Evolutionary conservation across 2,329 filamentous ascomycete species (phyloP), one percentile per base, ranked within the genome.

Genomic region (Fusarium globosum): DNA sequence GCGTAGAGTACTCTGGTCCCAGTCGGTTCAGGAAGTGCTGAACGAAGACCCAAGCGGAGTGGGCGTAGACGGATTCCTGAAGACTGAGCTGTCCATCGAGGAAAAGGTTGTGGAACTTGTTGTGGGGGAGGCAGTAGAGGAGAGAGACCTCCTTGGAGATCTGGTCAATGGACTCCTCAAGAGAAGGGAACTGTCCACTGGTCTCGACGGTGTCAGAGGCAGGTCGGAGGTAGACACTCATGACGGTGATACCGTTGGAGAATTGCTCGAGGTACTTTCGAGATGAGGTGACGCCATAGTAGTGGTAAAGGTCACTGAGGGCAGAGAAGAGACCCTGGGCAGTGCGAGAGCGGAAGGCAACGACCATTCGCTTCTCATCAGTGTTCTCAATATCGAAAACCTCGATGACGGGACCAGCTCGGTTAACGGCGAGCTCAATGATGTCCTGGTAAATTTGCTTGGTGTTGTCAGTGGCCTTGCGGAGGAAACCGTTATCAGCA

Each of bases 251-350:
- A 71, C 96, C 96, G 83, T 99, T 99, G 80, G 95, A 96, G 87
- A 99, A 99, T 85, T 98, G 96, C 85, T 99, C 94, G 53, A 99
- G 93, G 80, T 99, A 99, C 86, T 99, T 99, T 77, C 96, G 90
- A 35, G 96, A 96, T 79, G 94, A 97, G 5, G 96, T 99, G 70
- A 98, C 89, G 48, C 96, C 96, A 80, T 99, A 99, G 89, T 98
- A 98, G 85, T 99, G 96, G 86, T 99, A 99, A 42, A 99, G 87
- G 82, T 98, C 95, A 74, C 94, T 97, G 77, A 99, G 86, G 35
- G 96, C 95, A 77, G 95, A 97, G 88, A 99, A 99, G 79, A 99
- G 87, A 72, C 96, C 96, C 77, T 94, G 89, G 36, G 96, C 96
- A 23, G 96, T 97, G 73, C 95, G 92, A 76, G 96, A 94, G 77